A percentile compares a stretch with the other conserved stretches of the same genome.
Evolutionary conservation across 352 stramenopile genomes (phyloP).

Genomic region (Hyaloperonospora arabidopsidis): DNA sequence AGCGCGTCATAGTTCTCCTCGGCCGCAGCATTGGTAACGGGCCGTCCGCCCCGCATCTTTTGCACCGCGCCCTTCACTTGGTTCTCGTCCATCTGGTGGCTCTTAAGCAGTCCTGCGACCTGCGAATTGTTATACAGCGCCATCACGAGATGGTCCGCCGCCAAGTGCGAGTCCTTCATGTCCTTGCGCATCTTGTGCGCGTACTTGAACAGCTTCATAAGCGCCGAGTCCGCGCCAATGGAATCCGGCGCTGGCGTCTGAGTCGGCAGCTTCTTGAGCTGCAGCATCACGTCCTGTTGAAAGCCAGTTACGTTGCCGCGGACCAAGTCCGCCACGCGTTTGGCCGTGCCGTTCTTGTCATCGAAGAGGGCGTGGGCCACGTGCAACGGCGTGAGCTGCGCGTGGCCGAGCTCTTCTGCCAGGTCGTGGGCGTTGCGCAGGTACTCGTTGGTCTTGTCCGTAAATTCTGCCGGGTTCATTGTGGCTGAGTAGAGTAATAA

Average conservation of each 20-base stretch:
- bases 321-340: conserved; percentile 41
- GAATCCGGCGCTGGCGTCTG: conserved; percentile 68
- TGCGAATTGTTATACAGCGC: conserved; percentile 61
- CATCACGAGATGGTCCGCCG: conserved; percentile 63
- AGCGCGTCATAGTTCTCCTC: conserved; percentile 91
- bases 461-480: conserved; percentile 75
- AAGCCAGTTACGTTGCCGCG: conserved; percentile 46
- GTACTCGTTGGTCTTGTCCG: conserved; percentile 70
- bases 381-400: conserved; percentile 71
- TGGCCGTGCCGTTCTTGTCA: conserved; percentile 51
- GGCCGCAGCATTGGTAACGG: conserved; percentile 69
- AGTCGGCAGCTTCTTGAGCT: conserved; percentile 61
- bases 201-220: conserved; percentile 77
- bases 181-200: conserved; percentile 77
- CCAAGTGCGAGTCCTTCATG: conserved; percentile 70
- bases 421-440: conserved; percentile 39
- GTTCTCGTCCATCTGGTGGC: conserved; percentile 54
- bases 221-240: conserved; percentile 46
- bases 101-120: conserved; percentile 52
- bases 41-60: conserved; percentile 42
- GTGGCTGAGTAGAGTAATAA: conserved; percentile 13
- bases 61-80: conserved; percentile 63
- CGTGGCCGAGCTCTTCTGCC: conserved; percentile 60
- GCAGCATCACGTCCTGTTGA: conserved; percentile 31
- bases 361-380: conserved; percentile 61